Conservation (phyloP, 352 stramenopile species). For the Albugo candida region DNA sequence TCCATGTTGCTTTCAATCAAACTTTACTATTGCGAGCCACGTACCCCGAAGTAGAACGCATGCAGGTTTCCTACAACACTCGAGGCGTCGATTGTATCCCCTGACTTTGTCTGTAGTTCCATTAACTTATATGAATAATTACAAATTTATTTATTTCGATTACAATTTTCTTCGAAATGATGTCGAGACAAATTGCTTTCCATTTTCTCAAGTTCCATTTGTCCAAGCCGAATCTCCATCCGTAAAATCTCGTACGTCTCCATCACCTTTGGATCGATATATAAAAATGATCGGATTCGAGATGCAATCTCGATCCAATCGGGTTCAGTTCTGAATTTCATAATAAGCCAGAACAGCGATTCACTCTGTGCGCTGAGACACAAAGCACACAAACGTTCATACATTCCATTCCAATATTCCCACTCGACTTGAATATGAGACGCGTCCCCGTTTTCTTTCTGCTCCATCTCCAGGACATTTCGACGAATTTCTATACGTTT, state of each 20-base stretch:
- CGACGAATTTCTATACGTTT: too few relatives aligned
- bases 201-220: constrained; percentile 84
- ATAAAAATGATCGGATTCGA: too few relatives aligned
- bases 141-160: background rate
- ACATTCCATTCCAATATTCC: background rate
- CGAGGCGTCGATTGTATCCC: too few relatives aligned
- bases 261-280: constrained; percentile 15
- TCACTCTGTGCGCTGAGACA: background rate
- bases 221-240: constrained; percentile 75
- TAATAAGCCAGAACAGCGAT: constrained; percentile 4
- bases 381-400: background rate
- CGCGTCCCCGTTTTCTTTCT: background rate
- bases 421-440: background rate
- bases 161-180: background rate
- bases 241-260: constrained; percentile 30
- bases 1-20: constrained; percentile 2
- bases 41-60: constrained; percentile 61
- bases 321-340: constrained; percentile 24
- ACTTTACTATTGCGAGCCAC: background rate
- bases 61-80: constrained; percentile 24
- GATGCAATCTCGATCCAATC: constrained; percentile 16
- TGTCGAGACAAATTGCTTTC: constrained; percentile 23
- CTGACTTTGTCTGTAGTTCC: too few relatives aligned
- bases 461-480: background rate
- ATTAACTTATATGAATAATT: background rate